Evolutionary conservation across 2,329 filamentous ascomycete species (phyloP).

Genomic region (Nemania sp.): DNA sequence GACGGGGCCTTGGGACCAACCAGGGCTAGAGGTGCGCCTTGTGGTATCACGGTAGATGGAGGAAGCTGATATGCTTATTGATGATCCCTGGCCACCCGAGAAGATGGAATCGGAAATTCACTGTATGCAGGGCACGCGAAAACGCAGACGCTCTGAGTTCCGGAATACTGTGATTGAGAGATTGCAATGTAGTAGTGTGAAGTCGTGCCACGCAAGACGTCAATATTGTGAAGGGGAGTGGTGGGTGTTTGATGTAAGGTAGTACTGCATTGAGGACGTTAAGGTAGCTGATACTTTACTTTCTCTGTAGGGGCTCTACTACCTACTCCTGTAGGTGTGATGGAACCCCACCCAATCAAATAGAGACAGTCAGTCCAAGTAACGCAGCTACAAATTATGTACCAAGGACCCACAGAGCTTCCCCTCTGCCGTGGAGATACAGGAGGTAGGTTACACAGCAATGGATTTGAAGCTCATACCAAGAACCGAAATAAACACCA

Average conservation of each 20-base stretch:
- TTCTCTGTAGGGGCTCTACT: too few relatives aligned
- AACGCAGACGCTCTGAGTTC: background rate
- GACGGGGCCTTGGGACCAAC: background rate
- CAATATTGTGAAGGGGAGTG: background rate
- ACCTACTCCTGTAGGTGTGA: background rate
- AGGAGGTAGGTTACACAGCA: too few relatives aligned
- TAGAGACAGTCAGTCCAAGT: too few relatives aligned
- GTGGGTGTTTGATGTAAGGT: background rate
- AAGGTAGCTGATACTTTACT: too few relatives aligned
- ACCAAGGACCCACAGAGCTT: too few relatives aligned
- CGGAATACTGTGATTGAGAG: background rate
- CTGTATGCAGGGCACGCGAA: background rate
- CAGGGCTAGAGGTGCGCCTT: background rate
- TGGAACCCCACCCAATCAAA: too few relatives aligned
- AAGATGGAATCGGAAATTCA: background rate
- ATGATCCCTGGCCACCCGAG: background rate
- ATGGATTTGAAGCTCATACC: too few relatives aligned
- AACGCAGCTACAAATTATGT: too few relatives aligned
- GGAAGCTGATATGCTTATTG: background rate
- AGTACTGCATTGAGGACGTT: background rate
- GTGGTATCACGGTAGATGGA: constrained; percentile 14
- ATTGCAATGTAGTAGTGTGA: background rate
- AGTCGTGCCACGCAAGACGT: background rate
- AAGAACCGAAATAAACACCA: too few relatives aligned
- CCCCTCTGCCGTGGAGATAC: too few relatives aligned